Percentiles rank a stretch among this genome's conserved stretches.
These are phyloP conservation scores for Apiospora koreana DNA, from an alignment of 2,329 filamentous ascomycete genomes.

Conservation along the genomic window DNA sequence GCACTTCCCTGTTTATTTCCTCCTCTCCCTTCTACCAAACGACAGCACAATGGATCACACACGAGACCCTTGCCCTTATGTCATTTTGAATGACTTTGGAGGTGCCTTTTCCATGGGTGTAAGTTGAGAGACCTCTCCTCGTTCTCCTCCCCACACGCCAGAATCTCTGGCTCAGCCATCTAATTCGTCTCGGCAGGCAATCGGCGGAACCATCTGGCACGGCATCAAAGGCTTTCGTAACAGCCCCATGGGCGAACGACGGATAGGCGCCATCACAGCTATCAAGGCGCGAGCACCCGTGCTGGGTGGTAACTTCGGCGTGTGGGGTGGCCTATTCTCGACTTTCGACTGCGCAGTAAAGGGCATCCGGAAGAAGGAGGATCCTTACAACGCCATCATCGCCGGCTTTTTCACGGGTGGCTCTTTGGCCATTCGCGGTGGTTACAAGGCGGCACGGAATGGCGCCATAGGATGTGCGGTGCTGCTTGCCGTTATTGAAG, in stretches of 20 bases:
- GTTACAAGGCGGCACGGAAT: constrained; percentile 88
- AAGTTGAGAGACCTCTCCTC: background rate
- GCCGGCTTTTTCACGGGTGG: constrained; percentile 97
- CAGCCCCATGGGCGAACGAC: constrained; percentile 87
- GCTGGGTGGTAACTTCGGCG: constrained; percentile 95
- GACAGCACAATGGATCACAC: constrained; percentile 80
- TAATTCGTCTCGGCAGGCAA: constrained; percentile 50
- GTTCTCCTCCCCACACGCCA: background rate
- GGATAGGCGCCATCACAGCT: constrained; percentile 93
- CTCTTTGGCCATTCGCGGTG: constrained; percentile 86
- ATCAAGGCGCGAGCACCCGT: constrained; percentile 97
- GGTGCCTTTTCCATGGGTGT: constrained; percentile 94
- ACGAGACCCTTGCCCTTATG: constrained; percentile 95
- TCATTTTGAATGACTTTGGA: constrained; percentile 95
- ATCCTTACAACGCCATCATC: constrained; percentile 97
- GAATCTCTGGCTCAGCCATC: background rate
- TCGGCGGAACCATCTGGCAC: constrained; percentile 88
- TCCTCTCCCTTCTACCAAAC: background rate
- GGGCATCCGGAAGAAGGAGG: constrained; percentile 92
- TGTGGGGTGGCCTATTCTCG: constrained; percentile 95
- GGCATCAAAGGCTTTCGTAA: constrained; percentile 94
- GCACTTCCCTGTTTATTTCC: background rate
- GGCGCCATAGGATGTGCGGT: constrained; percentile 95
- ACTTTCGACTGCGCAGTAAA: constrained; percentile 98
- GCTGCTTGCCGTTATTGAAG: constrained; percentile 92